Base-by-base conservation (phyloP, 805 yeast species). In the Nakazawaea wickerhamii region DNA sequence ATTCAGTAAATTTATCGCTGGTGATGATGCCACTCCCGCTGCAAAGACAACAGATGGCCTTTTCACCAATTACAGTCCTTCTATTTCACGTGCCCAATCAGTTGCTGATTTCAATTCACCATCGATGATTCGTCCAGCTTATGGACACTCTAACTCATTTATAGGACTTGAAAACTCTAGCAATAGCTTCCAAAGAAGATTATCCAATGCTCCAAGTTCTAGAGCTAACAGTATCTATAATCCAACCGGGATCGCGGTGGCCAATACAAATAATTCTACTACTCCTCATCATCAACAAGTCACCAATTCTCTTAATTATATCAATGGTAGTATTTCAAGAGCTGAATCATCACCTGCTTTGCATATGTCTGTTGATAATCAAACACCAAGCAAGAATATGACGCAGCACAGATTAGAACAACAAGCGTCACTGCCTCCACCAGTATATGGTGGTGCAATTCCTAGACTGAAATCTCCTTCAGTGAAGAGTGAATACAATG, bases 1-100 rank as follows among this genome's bases (percentile, higher is more conserved):
- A 4, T 78, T 84, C 55, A 81, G 76, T 56, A 81, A 79, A 57
- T 79, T 82, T 59, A 89, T 91, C 45, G 82, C 95, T 30, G 97
- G 96, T 1, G 97, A 91, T 37, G 95, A 84, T 27, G 4, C 38
- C 15, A 17, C 34, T 19, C 38, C 47, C 1, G 37, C 31, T 30
- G 36, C 21, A 4, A 62, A 62, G n/a, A 23, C 35, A 20, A 69
- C 70, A 1, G 71, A 67, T 30, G 84, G 83, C 9, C 78, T 80
- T 0, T 83, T 84, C 59, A 80, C 86, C 40, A 82, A 79, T 44
- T 82, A 79, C 57, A 79, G 84, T 30, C 89, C 90, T 1, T 65
- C 74, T 2, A 64, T 80, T n/a, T 81, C 89, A 1, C 68, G 89
- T 50, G 75, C 65, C 30, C 65, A 71, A 1, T 71, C 79, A 2